A percentile compares a stretch with the other conserved stretches of the same genome.
These are phyloP conservation scores for Bryoerythrophyllum caledonicum DNA, from an alignment of 225 moss, liverwort and hornwort genomes.

Conservation along the genomic window DNA sequence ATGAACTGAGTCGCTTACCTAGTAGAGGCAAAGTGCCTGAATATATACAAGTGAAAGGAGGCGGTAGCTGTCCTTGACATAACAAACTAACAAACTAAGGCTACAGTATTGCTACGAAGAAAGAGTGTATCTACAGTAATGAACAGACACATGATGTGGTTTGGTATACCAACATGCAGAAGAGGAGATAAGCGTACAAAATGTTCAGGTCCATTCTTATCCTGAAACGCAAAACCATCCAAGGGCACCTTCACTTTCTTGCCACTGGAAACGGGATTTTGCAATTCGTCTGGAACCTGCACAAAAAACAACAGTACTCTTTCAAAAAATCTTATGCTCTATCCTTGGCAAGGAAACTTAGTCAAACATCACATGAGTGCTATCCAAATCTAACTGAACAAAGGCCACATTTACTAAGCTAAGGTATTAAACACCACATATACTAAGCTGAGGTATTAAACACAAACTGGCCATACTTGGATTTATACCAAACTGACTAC, in stretches of 20 bases:
- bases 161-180: background rate
- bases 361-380: background rate
- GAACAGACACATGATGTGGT: too few species aligned
- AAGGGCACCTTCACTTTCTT: constrained; percentile 34
- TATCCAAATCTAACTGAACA: background rate
- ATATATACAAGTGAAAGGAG: too few species aligned
- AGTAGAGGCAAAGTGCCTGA: too few species aligned
- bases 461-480: background rate
- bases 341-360: background rate
- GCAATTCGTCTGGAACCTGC: constrained; percentile 33
- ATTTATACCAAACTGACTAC: background rate
- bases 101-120: too few species aligned
- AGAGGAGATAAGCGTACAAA: constrained; percentile 19
- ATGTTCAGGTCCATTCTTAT: constrained; percentile 28
- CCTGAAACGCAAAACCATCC: constrained; percentile 37
- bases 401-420: too few species aligned
- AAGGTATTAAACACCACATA: too few species aligned
- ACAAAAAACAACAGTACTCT: background rate
- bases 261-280: constrained; percentile 26
- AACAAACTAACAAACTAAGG: too few species aligned
- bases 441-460: too few species aligned
- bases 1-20: too few species aligned
- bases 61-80: too few species aligned
- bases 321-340: background rate
- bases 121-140: too few species aligned